Percentiles rank a stretch among this genome's conserved stretches.
Conservation (phyloP, 768 basidiomycete genomes). For the Mycena sanguinolenta region DNA sequence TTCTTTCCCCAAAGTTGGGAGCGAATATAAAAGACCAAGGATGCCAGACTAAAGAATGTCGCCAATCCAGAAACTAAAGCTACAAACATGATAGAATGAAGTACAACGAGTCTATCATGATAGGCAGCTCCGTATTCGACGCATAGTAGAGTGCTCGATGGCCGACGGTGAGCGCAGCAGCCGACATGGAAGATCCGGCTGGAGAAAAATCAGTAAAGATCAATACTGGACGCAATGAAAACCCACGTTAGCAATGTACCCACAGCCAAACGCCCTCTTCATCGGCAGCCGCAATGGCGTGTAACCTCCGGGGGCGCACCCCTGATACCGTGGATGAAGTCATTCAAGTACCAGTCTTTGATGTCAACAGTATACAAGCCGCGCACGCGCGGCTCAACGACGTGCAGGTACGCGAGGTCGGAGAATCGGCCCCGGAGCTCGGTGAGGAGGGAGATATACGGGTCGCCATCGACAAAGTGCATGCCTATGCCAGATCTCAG, state of each 20-base stretch:
- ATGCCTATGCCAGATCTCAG: constrained; percentile 48
- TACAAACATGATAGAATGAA: no score
- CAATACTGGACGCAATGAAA: no score
- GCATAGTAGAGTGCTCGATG: constrained; percentile 42
- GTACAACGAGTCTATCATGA: no score
- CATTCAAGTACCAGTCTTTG: constrained; percentile 43
- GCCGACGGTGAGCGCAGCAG: constrained; percentile 41
- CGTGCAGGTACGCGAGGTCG: constrained; percentile 64
- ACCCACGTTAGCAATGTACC: constrained; percentile 55
- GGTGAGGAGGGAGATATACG: constrained; percentile 59
- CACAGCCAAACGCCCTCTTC: constrained; percentile 39
- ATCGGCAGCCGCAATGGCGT: constrained; percentile 46
- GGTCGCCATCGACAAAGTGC: constrained; percentile 54
- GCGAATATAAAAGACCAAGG: no score
- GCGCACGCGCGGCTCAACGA: constrained; percentile 50
- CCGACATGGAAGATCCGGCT: constrained; percentile 52
- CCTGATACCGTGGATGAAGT: constrained; percentile 56
- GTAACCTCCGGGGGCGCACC: constrained; percentile 49
- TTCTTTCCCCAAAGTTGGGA: no score
- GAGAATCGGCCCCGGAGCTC: constrained; percentile 49
- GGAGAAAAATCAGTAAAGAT: no score
- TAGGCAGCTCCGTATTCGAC: background rate
- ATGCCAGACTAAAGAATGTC: no score
- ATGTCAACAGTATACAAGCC: constrained; percentile 21
- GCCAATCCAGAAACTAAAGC: no score